Evolutionary conservation across 805 yeast species (phyloP).

Genomic region (Candida palmyrensis): DNA sequence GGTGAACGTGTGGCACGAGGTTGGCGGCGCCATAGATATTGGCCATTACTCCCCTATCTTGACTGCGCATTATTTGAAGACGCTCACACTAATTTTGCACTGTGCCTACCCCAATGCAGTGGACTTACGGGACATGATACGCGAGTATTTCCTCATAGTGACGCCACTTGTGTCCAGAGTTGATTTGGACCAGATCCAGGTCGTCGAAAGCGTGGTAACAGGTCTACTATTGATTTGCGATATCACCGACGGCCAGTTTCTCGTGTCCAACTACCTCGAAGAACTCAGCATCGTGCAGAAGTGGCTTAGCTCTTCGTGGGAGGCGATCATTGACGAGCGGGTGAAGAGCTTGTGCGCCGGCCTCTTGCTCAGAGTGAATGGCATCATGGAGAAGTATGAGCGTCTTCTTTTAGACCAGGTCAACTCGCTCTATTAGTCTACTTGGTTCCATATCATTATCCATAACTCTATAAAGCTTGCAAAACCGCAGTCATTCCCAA

Average conservation of each 20-base stretch:
- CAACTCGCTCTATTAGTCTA: slow-evolving; percentile 16
- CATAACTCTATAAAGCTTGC: slow-evolving; percentile 6
- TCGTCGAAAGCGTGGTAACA: slow-evolving; percentile 34
- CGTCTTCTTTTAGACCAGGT: slow-evolving; percentile 25
- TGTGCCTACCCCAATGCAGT: slow-evolving; percentile 52
- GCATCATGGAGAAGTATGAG: slow-evolving; percentile 20
- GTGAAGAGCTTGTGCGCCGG: slow-evolving; percentile 38
- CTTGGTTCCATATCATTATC: background rate
- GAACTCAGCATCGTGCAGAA: slow-evolving; percentile 16
- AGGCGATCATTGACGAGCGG: slow-evolving; percentile 28
- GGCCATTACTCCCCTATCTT: slow-evolving; percentile 54
- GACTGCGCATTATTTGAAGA: slow-evolving; percentile 53
- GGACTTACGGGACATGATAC: slow-evolving; percentile 51
- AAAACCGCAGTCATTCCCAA: slow-evolving; percentile 13
- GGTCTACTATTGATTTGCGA: slow-evolving; percentile 32
- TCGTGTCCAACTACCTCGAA: slow-evolving; percentile 17
- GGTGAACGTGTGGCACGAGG: slow-evolving; percentile 45
- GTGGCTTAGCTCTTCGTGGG: slow-evolving; percentile 29
- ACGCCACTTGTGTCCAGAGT: slow-evolving; percentile 15
- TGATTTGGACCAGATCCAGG: slow-evolving; percentile 23
- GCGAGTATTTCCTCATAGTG: slow-evolving; percentile 42
- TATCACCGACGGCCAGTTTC: slow-evolving; percentile 22
- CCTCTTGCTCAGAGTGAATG: slow-evolving; percentile 24
- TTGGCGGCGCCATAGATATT: slow-evolving; percentile 36
- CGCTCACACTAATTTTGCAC: slow-evolving; percentile 52